Evolutionary conservation across 257 asterid genomes (phyloP).

Genomic region (Misopates orontium): DNA sequence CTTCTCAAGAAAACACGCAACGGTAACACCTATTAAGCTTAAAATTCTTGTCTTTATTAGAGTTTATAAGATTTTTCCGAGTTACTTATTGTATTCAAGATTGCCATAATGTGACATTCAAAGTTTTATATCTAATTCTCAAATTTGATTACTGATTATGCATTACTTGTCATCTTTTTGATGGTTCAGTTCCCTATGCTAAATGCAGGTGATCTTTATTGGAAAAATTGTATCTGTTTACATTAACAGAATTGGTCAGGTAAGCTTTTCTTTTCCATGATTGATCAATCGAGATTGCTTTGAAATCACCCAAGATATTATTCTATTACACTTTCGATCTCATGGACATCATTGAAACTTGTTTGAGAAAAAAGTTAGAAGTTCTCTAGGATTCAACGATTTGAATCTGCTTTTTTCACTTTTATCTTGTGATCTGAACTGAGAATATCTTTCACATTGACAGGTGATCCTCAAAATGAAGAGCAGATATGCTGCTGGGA

Average conservation of each 20-base stretch:
- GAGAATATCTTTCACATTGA: constrained; percentile 30
- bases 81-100: no score
- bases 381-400: constrained; percentile 16
- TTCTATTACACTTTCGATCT: background rate
- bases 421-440: constrained; percentile 31
- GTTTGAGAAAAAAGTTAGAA: constrained; percentile 28
- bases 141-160: no score
- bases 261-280: constrained; percentile 32
- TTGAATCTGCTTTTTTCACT: constrained; percentile 32
- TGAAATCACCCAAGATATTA: background rate
- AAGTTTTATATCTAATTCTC: no score
- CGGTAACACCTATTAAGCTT: constrained; percentile 57
- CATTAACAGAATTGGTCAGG: constrained; percentile 84
- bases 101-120: no score
- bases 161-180: no score
- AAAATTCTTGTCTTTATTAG: no score
- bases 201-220: constrained; percentile 90
- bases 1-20: constrained; percentile 85
- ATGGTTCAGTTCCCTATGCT: background rate
- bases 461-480: constrained; percentile 88
- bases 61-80: no score
- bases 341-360: background rate
- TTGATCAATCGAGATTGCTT: constrained; percentile 26
- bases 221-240: constrained; percentile 96
- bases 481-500: constrained; percentile 96